Conservation (phyloP, 345 rosid genomes). For the Eucalyptus polyanthemos region DNA sequence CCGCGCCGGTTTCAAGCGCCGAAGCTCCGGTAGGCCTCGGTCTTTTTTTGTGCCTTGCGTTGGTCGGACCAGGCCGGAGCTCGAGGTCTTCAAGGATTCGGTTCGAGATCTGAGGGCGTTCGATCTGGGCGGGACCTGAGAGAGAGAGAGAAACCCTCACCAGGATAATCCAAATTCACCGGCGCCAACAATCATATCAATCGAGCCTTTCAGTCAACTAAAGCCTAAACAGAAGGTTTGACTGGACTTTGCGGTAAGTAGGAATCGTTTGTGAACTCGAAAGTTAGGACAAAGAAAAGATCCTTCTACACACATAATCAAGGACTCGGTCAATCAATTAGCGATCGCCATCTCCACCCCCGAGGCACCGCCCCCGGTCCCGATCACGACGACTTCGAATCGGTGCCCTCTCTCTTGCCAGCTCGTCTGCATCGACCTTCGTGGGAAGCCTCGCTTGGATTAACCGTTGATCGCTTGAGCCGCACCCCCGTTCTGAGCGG, state of each 20-base stretch:
- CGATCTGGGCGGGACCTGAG: too few relatives aligned
- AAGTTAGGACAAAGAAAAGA: background rate
- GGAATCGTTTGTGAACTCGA: background rate
- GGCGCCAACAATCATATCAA: background rate
- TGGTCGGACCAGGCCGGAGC: too few relatives aligned
- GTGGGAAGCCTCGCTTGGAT: background rate
- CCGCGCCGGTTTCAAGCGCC: too few relatives aligned
- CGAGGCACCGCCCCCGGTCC: background rate
- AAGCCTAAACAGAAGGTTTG: background rate
- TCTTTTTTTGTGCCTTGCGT: too few relatives aligned
- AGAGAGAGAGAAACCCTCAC: background rate
- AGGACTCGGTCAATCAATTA: too few relatives aligned
- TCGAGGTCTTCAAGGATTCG: too few relatives aligned
- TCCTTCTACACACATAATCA: background rate
- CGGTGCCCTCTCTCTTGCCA: background rate
- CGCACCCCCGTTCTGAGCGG: background rate
- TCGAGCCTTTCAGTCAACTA: background rate
- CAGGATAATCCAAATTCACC: background rate
- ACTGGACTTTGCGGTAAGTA: background rate
- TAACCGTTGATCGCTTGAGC: background rate
- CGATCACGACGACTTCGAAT: background rate
- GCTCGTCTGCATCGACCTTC: background rate
- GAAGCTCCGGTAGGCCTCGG: too few relatives aligned
- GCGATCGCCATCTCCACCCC: too few relatives aligned
- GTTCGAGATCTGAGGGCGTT: too few relatives aligned